phyloP scores from a whole-genome alignment of 768 basidiomycete genomes.

The Cubamyces lactineus region DNA sequence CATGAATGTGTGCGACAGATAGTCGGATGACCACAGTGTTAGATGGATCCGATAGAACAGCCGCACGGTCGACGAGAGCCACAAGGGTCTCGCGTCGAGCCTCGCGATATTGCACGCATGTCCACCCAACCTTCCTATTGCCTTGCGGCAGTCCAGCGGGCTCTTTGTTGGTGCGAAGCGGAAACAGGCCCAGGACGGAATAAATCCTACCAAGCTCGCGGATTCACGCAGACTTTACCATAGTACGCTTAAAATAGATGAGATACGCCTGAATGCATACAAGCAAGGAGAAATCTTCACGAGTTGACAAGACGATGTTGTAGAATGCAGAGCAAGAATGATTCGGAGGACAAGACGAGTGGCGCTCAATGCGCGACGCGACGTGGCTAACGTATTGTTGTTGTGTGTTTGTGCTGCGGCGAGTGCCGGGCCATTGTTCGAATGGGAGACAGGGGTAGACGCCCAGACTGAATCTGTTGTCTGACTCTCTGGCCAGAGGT shows the following conservation, averaged over 20 bases:
- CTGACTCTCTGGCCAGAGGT: slow-evolving; percentile 1
- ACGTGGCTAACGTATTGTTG: slow-evolving; percentile 10
- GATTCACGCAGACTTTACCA: too few species aligned
- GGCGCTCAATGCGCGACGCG: neutral
- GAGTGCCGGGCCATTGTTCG: slow-evolving; percentile 22
- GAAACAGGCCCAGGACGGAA: too few species aligned
- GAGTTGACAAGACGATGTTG: too few species aligned
- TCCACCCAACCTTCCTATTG: slow-evolving; percentile 22
- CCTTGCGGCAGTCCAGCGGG: slow-evolving; percentile 24
- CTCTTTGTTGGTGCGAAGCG: slow-evolving; percentile 20
- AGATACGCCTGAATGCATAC: too few species aligned
- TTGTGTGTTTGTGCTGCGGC: slow-evolving; percentile 19
- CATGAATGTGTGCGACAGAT: slow-evolving; percentile 14
- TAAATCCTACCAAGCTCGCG: too few species aligned
- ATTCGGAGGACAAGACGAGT: neutral
- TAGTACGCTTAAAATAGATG: too few species aligned
- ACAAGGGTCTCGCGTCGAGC: neutral
- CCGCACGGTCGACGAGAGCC: slow-evolving; percentile 12
- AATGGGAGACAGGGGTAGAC: neutral
- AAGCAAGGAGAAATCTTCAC: too few species aligned
- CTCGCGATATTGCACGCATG: slow-evolving; percentile 20
- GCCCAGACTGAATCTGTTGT: neutral
- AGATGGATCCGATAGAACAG: slow-evolving; percentile 20
- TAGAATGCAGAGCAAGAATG: neutral
- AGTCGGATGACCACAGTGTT: slow-evolving; percentile 14